Evolutionary conservation across 345 rosid genomes (phyloP), one percentile per base, ranked within the genome.

Genomic region (Atalantia buxifolia): DNA sequence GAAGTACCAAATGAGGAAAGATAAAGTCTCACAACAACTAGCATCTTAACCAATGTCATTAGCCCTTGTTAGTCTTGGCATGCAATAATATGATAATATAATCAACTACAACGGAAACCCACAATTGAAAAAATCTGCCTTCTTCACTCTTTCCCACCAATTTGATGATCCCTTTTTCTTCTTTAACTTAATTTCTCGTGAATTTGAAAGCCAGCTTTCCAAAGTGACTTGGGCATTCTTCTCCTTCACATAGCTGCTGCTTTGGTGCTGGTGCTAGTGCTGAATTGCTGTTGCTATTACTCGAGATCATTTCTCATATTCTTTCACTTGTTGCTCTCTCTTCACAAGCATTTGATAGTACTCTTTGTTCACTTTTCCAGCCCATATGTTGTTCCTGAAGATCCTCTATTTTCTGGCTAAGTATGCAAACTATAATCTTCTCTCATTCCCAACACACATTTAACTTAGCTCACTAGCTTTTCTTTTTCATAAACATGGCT

Each of bases 391-490:
- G 86, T 25, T 74, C 84, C 55, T 87, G 87, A 63, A 83, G 92
- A 72, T 89, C 79, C 40, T 86, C 74, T 42, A 83, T 83, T 71
- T 84, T 90, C 35, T 87, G 85, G 16, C 85, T 84, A 24, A 92
- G 88, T 71, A 86, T 56, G 57, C 79, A 81, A 22, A 85, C 86
- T 90, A 59, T 88, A 89, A 71, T 90, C 94, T 81, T 90, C 97
- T 76, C 91, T 92, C 94, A 88, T 80, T 83, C 84, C 86, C 71
- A 92, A 69, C 76, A 92, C 79, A 78, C 87, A 76, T 80, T 89
- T 76, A 7, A 90, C 88, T 2, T n/a, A 92, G 89, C 76, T 91
- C 93, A 40, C 81, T 86, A 12, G 93, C 94, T 80, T 88, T 90
- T 63, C 85, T 86, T 83, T n/a, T 84, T 89, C 85, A 90, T 81